These are phyloP conservation scores for Aspergillus coremiiformis DNA, from an alignment of 495 filamentous ascomycete genomes.

Conservation along the genomic window DNA sequence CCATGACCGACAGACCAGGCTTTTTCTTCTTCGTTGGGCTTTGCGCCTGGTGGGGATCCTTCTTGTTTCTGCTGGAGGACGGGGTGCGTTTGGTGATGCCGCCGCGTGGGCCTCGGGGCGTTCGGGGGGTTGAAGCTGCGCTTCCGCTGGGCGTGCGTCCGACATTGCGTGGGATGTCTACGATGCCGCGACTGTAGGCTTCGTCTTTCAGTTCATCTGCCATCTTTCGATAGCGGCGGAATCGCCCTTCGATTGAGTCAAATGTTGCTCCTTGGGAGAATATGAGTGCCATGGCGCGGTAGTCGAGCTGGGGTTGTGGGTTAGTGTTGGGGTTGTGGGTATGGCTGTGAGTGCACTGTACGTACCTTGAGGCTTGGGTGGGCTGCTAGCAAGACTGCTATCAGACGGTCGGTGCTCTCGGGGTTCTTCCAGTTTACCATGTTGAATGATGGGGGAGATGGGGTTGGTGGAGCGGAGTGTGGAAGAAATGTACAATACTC, in stretches of 20 bases:
- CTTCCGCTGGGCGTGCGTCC: background rate
- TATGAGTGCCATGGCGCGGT: constrained; percentile 13
- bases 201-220: constrained; percentile 18
- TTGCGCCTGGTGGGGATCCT: background rate
- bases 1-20: constrained; percentile 2
- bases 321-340: background rate
- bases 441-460: background rate
- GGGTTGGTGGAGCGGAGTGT: background rate
- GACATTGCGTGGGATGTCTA: constrained; percentile 2
- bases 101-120: constrained; percentile 11
- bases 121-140: constrained; percentile 11
- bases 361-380: constrained; percentile 17
- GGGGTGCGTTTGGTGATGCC: constrained; percentile 9
- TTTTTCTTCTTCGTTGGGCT: constrained; percentile 2
- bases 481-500: background rate
- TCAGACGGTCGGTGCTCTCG: constrained; percentile 23
- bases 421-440: constrained; percentile 34
- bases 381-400: constrained; percentile 27
- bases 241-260: constrained; percentile 17
- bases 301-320: constrained; percentile 13
- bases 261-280: constrained; percentile 22
- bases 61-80: constrained; percentile 4
- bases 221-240: constrained; percentile 14
- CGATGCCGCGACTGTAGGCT: constrained; percentile 4
- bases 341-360: too few species aligned